phyloP scores from a whole-genome alignment of 306 rosid species.

The Canavalia ensiformis region DNA sequence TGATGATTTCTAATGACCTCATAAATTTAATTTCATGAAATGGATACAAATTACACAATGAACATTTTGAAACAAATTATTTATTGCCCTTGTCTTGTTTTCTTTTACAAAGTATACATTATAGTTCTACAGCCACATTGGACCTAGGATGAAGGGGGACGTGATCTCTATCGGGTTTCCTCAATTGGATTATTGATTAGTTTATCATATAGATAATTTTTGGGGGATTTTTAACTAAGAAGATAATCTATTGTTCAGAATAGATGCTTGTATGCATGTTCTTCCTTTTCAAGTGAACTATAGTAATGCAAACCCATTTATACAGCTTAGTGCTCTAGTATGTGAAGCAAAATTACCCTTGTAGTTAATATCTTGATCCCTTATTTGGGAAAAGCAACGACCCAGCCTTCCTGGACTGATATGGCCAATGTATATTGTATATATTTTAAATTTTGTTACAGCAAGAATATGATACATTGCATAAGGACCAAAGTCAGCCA shows the following conservation, averaged over 20 bases:
- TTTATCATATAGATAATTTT: neutral
- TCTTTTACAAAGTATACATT: conserved; percentile 14
- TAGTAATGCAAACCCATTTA: conserved; percentile 19
- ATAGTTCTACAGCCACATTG: neutral
- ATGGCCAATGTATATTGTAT: neutral
- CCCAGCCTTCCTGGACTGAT: conserved; percentile 19
- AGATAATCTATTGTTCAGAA: neutral
- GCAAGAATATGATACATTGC: neutral
- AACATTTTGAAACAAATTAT: neutral
- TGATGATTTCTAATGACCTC: conserved; percentile 36
- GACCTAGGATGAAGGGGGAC: conserved; percentile 22
- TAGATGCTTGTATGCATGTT: conserved; percentile 21
- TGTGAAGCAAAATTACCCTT: conserved; percentile 34
- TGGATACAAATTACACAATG: neutral
- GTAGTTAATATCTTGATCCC: conserved; percentile 14
- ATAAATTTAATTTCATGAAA: conserved; percentile 12
- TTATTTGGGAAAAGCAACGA: conserved; percentile 17
- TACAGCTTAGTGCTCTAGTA: conserved; percentile 8
- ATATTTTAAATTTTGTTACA: conserved; percentile 9
- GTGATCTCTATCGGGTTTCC: neutral
- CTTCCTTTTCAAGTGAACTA: conserved; percentile 22
- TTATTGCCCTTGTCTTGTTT: conserved; percentile 25
- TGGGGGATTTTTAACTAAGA: conserved; percentile 7
- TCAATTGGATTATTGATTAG: conserved; percentile 30
- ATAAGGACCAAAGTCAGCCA: neutral